Percentiles rank a stretch among this genome's conserved stretches.
Evolutionary conservation across 768 basidiomycete genomes (phyloP).

Genomic region (Gymnopilus junonius): DNA sequence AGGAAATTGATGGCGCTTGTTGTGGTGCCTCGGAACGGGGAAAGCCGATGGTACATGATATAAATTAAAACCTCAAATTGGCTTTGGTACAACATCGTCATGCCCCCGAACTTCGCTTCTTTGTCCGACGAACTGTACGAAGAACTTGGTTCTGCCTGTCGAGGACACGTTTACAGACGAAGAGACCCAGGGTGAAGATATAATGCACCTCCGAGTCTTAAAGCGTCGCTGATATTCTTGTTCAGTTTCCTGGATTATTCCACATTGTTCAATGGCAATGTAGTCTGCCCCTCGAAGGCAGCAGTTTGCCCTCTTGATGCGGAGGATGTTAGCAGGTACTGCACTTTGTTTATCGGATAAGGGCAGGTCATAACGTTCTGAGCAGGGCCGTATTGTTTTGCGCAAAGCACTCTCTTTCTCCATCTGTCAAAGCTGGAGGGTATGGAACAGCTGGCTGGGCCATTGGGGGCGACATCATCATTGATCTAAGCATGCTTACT

Average conservation of each 20-base stretch:
- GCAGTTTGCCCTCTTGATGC: conserved; percentile 79
- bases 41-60: background rate
- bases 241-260: conserved; percentile 51
- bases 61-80: conserved; percentile 4
- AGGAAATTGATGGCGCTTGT: conserved; percentile 1
- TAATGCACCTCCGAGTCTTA: background rate
- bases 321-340: conserved; percentile 80
- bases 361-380: conserved; percentile 2
- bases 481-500: conserved; percentile 75
- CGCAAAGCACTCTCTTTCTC: conserved; percentile 64
- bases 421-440: conserved; percentile 88
- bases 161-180: conserved; percentile 51
- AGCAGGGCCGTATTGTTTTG: conserved; percentile 75
- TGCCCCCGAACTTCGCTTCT: conserved; percentile 21
- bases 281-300: conserved; percentile 60
- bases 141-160: conserved; percentile 49
- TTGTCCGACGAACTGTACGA: conserved; percentile 42
- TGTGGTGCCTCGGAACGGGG: conserved; percentile 7
- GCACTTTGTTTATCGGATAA: conserved; percentile 7
- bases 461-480: conserved; percentile 82
- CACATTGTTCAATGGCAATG: conserved; percentile 79
- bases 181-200: conserved; percentile 42
- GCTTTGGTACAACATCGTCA: conserved; percentile 7
- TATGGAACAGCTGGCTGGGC: conserved; percentile 93
- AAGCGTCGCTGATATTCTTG: background rate